Percentiles rank a stretch among this genome's conserved stretches.
These are phyloP conservation scores for Ophiocordyceps polyrhachis-furcata DNA, from an alignment of 2,329 filamentous ascomycete species.

Conservation along the genomic window DNA sequence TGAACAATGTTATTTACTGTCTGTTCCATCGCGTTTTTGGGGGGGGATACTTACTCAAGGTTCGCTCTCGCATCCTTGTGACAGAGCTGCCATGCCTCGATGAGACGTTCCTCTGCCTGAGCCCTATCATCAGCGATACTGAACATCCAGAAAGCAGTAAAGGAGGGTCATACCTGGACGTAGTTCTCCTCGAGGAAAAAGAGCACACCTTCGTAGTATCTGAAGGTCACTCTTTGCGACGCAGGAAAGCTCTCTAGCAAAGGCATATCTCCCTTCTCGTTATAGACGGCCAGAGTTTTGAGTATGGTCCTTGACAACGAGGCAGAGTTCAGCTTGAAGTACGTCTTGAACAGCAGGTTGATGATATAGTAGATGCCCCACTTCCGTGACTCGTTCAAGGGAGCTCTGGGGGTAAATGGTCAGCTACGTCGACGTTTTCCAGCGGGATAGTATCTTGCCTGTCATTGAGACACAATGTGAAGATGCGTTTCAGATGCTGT, in stretches of 20 bases:
- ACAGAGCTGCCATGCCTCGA: slow-evolving; percentile 66
- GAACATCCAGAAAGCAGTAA: not conserved
- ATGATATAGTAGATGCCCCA: slow-evolving; percentile 95
- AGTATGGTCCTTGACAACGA: slow-evolving; percentile 81
- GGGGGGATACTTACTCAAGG: slow-evolving; percentile 44
- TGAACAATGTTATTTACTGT: slow-evolving; percentile 3
- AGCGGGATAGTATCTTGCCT: slow-evolving; percentile 34
- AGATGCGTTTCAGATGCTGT: slow-evolving; percentile 77
- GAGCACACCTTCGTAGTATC: slow-evolving; percentile 90
- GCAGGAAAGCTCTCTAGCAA: slow-evolving; percentile 62
- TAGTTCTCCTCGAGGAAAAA: slow-evolving; percentile 92
- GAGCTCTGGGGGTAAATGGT: slow-evolving; percentile 37
- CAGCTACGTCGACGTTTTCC: not conserved
- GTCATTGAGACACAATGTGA: slow-evolving; percentile 76
- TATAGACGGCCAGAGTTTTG: slow-evolving; percentile 59
- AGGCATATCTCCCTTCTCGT: slow-evolving; percentile 59
- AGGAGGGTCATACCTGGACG: slow-evolving; percentile 33
- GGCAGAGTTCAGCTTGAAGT: slow-evolving; percentile 87
- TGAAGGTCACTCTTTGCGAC: slow-evolving; percentile 85
- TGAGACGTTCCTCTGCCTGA: slow-evolving; percentile 63
- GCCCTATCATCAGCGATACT: not conserved
- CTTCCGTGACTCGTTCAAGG: slow-evolving; percentile 78
- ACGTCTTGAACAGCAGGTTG: slow-evolving; percentile 93
- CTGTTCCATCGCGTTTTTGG: not conserved
- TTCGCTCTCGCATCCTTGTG: slow-evolving; percentile 55